Evolutionary conservation across 1,284 basidiomycete genomes (phyloP), one percentile per base, ranked within the genome.

Genomic region (Porphyrellus sp.): DNA sequence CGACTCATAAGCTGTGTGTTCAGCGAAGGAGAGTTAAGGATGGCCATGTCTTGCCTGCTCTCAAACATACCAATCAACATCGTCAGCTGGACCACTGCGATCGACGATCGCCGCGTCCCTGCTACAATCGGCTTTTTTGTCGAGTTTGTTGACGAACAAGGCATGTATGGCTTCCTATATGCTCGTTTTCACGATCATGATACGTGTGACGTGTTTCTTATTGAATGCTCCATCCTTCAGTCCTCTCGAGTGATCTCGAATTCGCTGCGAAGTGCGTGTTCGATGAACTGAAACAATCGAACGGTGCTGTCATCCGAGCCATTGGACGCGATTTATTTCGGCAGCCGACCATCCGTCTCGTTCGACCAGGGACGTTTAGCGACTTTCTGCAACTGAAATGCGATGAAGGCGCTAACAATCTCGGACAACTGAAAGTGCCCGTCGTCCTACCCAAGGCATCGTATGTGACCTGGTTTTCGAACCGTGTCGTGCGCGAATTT

Each of bases 391-490:
- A 53, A 11, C 28, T 57, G 46, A 64, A 46, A 15, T 28, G 45
- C 7, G 62, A 66, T 20, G 46, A 59, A 34, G 44, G 49, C 11
- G 43, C 35, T 25, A 16, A 25, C 2, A 53, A 42, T n/a, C 3
- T 52, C 8, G 57, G 57, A 12, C 60, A 63, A 23, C 13, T 62
- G 46, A 63, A 62, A 23, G 52, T 63, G 15, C 62, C 55, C 1
- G 34, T 35, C 34, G 34, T 35, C 8, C n/a, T 35, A 11, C 5
- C 34, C 34, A 35, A 35, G 34, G 8, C 35, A 9, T 28, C 8
- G 8, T 53, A 58, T 2, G 46, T 52, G 1, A 27, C 44, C 0
- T 54, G 56, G 51, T 51, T 63, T 24, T 39, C 31, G n/a, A 20
- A 40, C 24, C 52, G 43, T 21, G 60, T 62, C 20, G 40, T 53